Percentiles rank a stretch among this genome's conserved stretches.
phyloP scores from a whole-genome alignment of 129 eudicot genomes.

The Artemisia argyi region DNA sequence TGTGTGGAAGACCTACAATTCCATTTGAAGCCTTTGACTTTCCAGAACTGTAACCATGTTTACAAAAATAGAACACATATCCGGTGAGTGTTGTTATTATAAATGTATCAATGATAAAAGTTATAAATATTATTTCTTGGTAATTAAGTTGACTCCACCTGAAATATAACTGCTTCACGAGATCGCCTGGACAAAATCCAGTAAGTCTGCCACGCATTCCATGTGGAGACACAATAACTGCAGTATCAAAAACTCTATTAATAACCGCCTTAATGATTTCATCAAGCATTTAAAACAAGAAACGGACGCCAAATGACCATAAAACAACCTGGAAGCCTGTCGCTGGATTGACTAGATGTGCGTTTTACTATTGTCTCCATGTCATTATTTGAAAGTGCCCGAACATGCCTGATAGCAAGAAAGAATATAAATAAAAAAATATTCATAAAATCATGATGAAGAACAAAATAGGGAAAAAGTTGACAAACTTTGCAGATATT shows the following conservation, averaged over 20 bases:
- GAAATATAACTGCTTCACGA: slow-evolving; percentile 88
- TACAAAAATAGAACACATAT: slow-evolving; percentile 13
- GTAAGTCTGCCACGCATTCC: slow-evolving; percentile 93
- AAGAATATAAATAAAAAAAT: slow-evolving; percentile 15
- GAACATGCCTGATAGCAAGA: slow-evolving; percentile 63
- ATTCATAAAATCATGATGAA: slow-evolving; percentile 3
- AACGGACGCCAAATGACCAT: slow-evolving; percentile 6
- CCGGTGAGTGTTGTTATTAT: neutral
- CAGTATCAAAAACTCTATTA: slow-evolving; percentile 18
- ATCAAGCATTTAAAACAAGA: slow-evolving; percentile 17
- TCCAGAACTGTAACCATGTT: slow-evolving; percentile 58
- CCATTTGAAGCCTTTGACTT: slow-evolving; percentile 68
- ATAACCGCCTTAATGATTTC: slow-evolving; percentile 1
- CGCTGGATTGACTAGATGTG: slow-evolving; percentile 47
- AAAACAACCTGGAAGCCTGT: slow-evolving; percentile 68
- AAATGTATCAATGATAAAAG: too few relatives aligned
- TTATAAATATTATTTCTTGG: slow-evolving; percentile 2
- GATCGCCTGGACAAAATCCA: slow-evolving; percentile 93
- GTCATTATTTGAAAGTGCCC: slow-evolving; percentile 76
- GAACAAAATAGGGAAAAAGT: slow-evolving; percentile 6
- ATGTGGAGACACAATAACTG: slow-evolving; percentile 92
- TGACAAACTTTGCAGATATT: slow-evolving; percentile 85
- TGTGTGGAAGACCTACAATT: slow-evolving; percentile 64
- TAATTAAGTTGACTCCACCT: slow-evolving; percentile 47
- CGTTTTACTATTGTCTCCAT: slow-evolving; percentile 62